Evolutionary conservation across 2,329 filamentous ascomycete genomes (phyloP).

Genomic region (Microdochium nivale): DNA sequence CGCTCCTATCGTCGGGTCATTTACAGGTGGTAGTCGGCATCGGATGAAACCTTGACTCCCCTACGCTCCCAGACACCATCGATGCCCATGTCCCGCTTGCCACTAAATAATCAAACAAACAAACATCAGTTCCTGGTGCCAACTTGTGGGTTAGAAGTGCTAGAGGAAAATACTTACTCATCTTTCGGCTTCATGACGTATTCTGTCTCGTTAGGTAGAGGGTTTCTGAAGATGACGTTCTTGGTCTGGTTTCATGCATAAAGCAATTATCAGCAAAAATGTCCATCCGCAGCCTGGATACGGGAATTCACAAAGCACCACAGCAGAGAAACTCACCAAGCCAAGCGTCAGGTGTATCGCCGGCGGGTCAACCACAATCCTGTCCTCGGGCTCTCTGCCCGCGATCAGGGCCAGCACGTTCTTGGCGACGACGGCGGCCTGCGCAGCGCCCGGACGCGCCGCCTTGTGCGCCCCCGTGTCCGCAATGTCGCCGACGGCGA

Average conservation of each 20-base stretch:
- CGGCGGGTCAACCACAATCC: conserved; percentile 21
- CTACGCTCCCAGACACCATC: conserved; percentile 17
- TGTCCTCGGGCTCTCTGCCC: conserved; percentile 17
- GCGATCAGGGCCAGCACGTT: conserved; percentile 35
- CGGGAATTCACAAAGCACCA: too few species aligned
- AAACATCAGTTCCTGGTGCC: too few species aligned
- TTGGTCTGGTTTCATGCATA: conserved; percentile 11
- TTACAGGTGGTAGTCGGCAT: conserved; percentile 21
- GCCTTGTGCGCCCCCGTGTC: conserved; percentile 33
- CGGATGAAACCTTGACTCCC: conserved; percentile 14
- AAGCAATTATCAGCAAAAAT: neutral
- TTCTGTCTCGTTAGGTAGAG: conserved; percentile 16
- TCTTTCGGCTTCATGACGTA: conserved; percentile 17
- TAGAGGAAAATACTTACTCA: conserved; percentile 17
- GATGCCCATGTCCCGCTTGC: conserved; percentile 21
- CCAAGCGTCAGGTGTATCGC: conserved; percentile 32
- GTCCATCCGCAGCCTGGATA: too few species aligned
- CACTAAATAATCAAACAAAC: conserved; percentile 12
- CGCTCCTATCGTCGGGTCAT: too few species aligned
- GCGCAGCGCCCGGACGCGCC: conserved; percentile 32
- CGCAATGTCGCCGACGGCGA: conserved; percentile 43
- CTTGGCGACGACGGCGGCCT: conserved; percentile 32
- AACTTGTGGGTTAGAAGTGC: too few species aligned
- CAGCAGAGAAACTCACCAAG: conserved; percentile 15
- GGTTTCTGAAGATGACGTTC: conserved; percentile 22